These are phyloP conservation scores for Phytophthora crassamura DNA, from an alignment of 352 stramenopile species.

Conservation along the genomic window DNA sequence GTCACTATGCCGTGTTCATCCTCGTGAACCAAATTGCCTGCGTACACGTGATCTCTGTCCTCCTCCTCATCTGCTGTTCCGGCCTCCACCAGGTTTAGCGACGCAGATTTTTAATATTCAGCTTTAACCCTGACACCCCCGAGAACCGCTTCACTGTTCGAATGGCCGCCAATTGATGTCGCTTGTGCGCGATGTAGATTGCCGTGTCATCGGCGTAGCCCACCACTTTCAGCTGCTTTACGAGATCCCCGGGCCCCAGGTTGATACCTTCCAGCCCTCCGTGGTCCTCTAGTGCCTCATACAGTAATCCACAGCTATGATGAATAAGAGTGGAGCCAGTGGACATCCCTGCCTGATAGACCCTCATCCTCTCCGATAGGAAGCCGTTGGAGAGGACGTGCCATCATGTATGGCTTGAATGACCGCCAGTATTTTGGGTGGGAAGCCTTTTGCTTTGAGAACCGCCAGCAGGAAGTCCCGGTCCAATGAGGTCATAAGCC, in stretches of 20 bases:
- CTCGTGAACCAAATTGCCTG: background rate
- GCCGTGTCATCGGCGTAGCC: slow-evolving; percentile 15
- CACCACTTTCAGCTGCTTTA: background rate
- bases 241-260: background rate
- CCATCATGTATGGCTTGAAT: background rate
- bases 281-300: background rate
- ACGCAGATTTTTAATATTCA: slow-evolving; percentile 3
- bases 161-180: background rate
- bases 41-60: too few species aligned
- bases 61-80: too few species aligned
- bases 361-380: background rate
- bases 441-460: slow-evolving; percentile 5
- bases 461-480: background rate
- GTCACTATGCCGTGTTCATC: background rate
- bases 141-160: background rate
- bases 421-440: background rate
- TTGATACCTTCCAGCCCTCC: background rate
- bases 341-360: slow-evolving; percentile 12
- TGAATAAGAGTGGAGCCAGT: slow-evolving; percentile 6
- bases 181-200: background rate
- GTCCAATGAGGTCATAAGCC: slow-evolving; percentile 9
- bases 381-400: background rate
- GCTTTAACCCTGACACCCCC: background rate
- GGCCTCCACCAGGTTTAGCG: too few species aligned
- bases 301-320: slow-evolving; percentile 8